phyloP scores from a whole-genome alignment of 148 eudicot species.

The Gaultheria prostrata region DNA sequence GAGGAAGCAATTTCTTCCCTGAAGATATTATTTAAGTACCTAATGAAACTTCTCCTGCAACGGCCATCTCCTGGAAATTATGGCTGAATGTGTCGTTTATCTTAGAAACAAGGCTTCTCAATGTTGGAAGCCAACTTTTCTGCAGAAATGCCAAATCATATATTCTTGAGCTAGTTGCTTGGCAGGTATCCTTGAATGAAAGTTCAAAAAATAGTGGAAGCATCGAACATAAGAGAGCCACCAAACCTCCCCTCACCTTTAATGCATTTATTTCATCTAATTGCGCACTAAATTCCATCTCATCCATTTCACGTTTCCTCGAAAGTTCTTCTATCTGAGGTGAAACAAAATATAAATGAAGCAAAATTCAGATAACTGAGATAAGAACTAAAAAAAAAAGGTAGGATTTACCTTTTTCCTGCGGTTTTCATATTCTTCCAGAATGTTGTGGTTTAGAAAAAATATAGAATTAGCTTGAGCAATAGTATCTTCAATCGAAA shows the following conservation, averaged over 20 bases:
- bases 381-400: constrained; percentile 9
- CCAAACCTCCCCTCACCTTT: constrained; percentile 46
- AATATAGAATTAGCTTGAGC: constrained; percentile 76
- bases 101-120: constrained; percentile 70
- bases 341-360: neutral
- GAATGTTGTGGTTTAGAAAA: constrained; percentile 72
- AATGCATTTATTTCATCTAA: constrained; percentile 57
- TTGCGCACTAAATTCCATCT: constrained; percentile 35
- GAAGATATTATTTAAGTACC: constrained; percentile 38
- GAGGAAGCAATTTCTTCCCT: neutral
- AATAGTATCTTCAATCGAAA: constrained; percentile 72
- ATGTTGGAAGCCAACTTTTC: constrained; percentile 92
- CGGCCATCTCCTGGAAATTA: constrained; percentile 97
- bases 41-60: constrained; percentile 94
- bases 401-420: constrained; percentile 50
- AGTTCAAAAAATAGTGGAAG: neutral
- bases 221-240: neutral
- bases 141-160: constrained; percentile 29
- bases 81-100: constrained; percentile 84
- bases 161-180: neutral
- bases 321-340: constrained; percentile 61
- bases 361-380: neutral
- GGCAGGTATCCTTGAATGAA: neutral
- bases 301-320: constrained; percentile 57
- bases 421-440: constrained; percentile 87